Evolutionary conservation across 495 filamentous ascomycete species (phyloP).

Genomic region (Penicillium paxilli): DNA sequence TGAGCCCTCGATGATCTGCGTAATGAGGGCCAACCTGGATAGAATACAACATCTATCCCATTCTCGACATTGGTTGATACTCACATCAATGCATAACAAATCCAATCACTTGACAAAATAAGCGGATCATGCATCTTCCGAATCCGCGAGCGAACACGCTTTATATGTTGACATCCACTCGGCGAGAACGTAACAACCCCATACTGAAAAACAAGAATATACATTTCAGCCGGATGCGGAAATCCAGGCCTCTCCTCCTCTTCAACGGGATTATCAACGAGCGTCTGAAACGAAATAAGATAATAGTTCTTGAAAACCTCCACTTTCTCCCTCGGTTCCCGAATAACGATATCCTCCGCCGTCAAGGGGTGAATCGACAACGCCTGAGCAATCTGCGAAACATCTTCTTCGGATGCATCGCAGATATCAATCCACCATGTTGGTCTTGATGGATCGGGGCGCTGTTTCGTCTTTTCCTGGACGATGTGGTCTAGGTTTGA

Average conservation of each 20-base stretch:
- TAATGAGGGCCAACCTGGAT: too few relatives aligned
- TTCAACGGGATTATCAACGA: conserved; percentile 63
- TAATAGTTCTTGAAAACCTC: conserved; percentile 94
- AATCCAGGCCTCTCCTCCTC: conserved; percentile 53
- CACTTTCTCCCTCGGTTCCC: conserved; percentile 93
- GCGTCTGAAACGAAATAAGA: conserved; percentile 88
- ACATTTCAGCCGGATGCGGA: conserved; percentile 80
- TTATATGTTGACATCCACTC: conserved; percentile 69
- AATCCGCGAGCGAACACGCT: conserved; percentile 80
- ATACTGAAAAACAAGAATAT: conserved; percentile 90
- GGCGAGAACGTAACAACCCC: conserved; percentile 90
- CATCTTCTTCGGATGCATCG: conserved; percentile 80
- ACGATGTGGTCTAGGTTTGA: conserved; percentile 73
- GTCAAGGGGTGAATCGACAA: conserved; percentile 90
- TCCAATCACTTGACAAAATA: conserved; percentile 86
- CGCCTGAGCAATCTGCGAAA: conserved; percentile 72
- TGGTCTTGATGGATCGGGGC: conserved; percentile 31
- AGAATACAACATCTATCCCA: too few relatives aligned
- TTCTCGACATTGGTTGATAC: conserved; percentile 22
- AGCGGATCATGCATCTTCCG: conserved; percentile 82
- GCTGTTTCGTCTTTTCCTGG: conserved; percentile 53
- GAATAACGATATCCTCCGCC: conserved; percentile 84
- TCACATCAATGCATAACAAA: conserved; percentile 95
- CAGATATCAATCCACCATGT: conserved; percentile 92
- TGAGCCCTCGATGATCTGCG: too few relatives aligned